A percentile compares a stretch with the other conserved stretches of the same genome.
These are phyloP conservation scores for Aplosporella prunicola DNA, from an alignment of 2,329 filamentous ascomycete species.

Conservation along the genomic window DNA sequence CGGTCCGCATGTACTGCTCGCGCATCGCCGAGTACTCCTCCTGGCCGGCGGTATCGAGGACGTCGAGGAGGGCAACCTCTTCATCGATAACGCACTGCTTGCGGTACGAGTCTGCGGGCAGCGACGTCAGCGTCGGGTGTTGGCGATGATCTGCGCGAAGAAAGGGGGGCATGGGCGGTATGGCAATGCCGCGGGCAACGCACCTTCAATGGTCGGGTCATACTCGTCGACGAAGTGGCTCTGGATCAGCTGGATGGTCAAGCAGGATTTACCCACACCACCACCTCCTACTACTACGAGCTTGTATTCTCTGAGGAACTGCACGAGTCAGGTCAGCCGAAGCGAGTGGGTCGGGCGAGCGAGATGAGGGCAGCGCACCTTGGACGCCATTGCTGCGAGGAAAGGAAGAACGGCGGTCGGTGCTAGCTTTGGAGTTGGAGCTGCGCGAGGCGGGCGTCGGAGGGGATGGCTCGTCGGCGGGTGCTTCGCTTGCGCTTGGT, in stretches of 20 bases:
- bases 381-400: conserved; percentile 26
- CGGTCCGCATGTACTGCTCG: conserved; percentile 99
- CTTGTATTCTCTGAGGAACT: conserved; percentile 47
- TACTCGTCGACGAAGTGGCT: conserved; percentile 99
- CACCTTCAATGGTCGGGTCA: conserved; percentile 98
- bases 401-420: neutral
- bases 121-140: conserved; percentile 6
- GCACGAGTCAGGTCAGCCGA: conserved; percentile 18
- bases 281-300: conserved; percentile 90
- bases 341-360: neutral
- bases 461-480: conserved; percentile 4
- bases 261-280: conserved; percentile 97
- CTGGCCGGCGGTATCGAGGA: conserved; percentile 94
- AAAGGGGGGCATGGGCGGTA: neutral
- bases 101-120: conserved; percentile 79
- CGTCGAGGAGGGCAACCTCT: conserved; percentile 93
- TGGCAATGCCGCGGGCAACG: conserved; percentile 19
- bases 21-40: conserved; percentile 99
- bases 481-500: conserved; percentile 9
- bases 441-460: neutral
- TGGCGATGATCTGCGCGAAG: too few relatives aligned
- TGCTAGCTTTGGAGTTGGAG: too few relatives aligned
- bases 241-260: conserved; percentile 76
- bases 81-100: conserved; percentile 99
- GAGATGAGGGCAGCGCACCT: conserved; percentile 19